Conservation (phyloP, 148 eudicot genomes). For the Silene conica region DNA sequence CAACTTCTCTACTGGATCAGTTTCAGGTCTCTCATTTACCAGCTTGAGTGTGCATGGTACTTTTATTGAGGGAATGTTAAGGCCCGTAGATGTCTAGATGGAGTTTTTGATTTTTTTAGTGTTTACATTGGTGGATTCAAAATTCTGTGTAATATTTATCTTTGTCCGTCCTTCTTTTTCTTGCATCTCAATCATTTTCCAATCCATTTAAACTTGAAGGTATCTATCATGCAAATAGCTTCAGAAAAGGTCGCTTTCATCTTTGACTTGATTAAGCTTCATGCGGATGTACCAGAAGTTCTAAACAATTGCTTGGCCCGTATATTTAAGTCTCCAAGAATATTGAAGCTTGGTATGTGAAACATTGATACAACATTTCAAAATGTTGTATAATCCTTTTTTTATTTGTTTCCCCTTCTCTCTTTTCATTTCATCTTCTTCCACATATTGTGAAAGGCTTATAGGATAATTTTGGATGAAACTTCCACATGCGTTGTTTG, state of each 20-base stretch:
- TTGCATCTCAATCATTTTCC: background rate
- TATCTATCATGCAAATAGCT: slow-evolving; percentile 96
- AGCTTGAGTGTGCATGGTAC: background rate
- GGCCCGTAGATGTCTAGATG: background rate
- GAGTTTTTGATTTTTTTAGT: background rate
- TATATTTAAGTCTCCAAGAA: slow-evolving; percentile 71
- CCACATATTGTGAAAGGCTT: background rate
- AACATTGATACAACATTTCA: background rate
- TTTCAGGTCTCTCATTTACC: background rate
- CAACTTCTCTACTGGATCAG: background rate
- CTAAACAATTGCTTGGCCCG: slow-evolving; percentile 72
- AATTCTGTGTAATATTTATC: background rate
- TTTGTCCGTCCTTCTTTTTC: background rate
- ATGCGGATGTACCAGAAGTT: slow-evolving; percentile 53
- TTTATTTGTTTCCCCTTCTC: background rate
- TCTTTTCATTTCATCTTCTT: background rate
- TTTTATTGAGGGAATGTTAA: background rate
- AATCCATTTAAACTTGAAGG: slow-evolving; percentile 42
- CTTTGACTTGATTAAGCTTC: slow-evolving; percentile 82
- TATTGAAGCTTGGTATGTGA: slow-evolving; percentile 83
- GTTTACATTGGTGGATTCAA: background rate
- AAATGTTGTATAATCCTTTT: background rate
- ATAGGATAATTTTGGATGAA: background rate
- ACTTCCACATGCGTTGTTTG: background rate
- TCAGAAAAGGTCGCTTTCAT: slow-evolving; percentile 73